A percentile compares a stretch with the other conserved stretches of the same genome.
phyloP scores from a whole-genome alignment of 169 alveolate species.

The Eimeria acervulina region DNA sequence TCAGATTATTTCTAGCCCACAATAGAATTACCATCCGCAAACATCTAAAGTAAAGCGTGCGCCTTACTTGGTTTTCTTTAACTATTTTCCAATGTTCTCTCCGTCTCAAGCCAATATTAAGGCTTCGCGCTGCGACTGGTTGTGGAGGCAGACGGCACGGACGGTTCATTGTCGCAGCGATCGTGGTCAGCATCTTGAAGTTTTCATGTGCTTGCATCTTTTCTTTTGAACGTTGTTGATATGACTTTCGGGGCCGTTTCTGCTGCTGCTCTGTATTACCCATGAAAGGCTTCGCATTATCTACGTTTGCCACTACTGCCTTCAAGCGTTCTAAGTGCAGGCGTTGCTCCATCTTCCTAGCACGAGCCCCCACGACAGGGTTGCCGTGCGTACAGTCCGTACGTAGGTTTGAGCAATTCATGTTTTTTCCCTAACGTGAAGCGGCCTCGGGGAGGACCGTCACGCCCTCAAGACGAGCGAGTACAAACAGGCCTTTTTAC shows the following conservation, averaged over 20 bases:
- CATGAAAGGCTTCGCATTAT: constrained; percentile 69
- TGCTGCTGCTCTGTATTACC: constrained; percentile 73
- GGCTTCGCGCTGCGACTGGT: constrained; percentile 64
- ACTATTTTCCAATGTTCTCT: constrained; percentile 75
- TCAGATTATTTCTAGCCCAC: background rate
- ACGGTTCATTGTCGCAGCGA: constrained; percentile 83
- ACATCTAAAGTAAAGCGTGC: background rate
- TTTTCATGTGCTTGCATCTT: constrained; percentile 80
- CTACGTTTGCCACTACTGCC: constrained; percentile 65
- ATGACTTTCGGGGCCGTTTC: constrained; percentile 60
- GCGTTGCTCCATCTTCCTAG: constrained; percentile 54
- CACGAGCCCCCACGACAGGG: constrained; percentile 80
- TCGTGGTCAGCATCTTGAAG: constrained; percentile 81
- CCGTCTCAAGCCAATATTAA: constrained; percentile 38
- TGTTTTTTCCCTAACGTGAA: constrained; percentile 24
- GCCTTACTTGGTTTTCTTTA: constrained; percentile 66
- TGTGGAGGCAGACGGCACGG: constrained; percentile 56
- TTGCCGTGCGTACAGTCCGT: constrained; percentile 84
- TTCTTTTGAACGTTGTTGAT: constrained; percentile 59
- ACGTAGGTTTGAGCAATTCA: constrained; percentile 75
- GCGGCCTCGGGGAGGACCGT: constrained; percentile 5
- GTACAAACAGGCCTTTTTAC: background rate
- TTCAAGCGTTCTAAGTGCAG: constrained; percentile 75
- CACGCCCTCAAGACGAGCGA: constrained; percentile 3
- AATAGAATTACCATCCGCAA: background rate